Base-by-base conservation (phyloP, 1,284 basidiomycete genomes). In the Microbotryum lychnidis-dioicae region DNA sequence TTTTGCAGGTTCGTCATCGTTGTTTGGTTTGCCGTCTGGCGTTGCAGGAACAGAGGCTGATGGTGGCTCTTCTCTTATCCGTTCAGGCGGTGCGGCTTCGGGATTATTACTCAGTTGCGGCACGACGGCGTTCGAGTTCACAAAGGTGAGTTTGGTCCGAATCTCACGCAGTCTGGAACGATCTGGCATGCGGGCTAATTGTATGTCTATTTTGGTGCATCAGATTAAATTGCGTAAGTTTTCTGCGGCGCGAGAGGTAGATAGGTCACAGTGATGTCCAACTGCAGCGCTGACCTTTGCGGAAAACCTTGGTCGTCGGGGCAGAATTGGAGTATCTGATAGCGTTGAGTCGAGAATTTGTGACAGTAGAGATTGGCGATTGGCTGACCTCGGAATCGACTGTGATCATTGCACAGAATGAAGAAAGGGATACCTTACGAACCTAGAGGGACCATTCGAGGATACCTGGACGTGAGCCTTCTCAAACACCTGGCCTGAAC, bases 301-400 rank as follows among this genome's bases (percentile, higher is more conserved):
- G 21, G 2, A 6, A 7, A 8, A 20, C 29, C 27, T 20, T n/a
- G 31, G 0, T 18, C 25, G 3, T 16, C 21, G 7, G 14, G 7
- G 14, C 47, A 60, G 64, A 98, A 72, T 79, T 98, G 55, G 94
- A 97, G 76, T 97, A 89, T 72, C 85, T 89, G 54, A 97, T 97
- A 63, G 89, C 91, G 25, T 66, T 66, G 23, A 44, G 62, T 51
- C 6, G 12, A 8, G 14, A 81, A n/a, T 4, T 42, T 42, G 6
- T 42, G 37, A 42, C 16, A 42, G 37, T 14, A 16, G 12, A 42
- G 14, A 42, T 42, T 12, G 27, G 52, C 52, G 8, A 54, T 16
- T 21, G 8, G 51, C 23, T 29, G 51, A 21, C 25, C 14, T n/a
- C 9, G 37, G 37, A 23, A 23, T 53, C 14, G 23, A 14, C 29